Conservation (phyloP, 305 asterid species). For the Ilex paraguariensis region DNA sequence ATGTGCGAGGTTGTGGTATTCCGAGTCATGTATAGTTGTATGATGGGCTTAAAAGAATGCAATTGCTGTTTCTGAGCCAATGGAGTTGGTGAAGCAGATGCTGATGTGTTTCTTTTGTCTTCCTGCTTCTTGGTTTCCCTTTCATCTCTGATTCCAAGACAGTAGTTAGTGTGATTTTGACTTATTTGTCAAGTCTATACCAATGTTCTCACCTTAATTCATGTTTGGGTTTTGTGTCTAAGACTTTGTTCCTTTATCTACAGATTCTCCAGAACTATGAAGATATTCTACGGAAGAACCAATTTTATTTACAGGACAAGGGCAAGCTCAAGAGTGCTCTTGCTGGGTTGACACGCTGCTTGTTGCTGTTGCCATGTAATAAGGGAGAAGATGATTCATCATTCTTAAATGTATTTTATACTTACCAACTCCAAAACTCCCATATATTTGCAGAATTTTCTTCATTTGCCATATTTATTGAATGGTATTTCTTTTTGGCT, state of each 20-base stretch:
- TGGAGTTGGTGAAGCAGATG: constrained; percentile 3
- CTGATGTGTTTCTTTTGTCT: background rate
- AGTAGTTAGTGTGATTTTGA: constrained; percentile 9
- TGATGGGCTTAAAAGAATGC: constrained; percentile 3
- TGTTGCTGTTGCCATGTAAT: constrained; percentile 61
- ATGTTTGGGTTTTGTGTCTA: constrained; percentile 8
- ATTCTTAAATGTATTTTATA: constrained; percentile 42
- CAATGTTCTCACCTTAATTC: background rate
- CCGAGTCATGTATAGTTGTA: background rate
- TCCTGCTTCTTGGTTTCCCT: background rate
- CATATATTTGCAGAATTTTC: too few species aligned
- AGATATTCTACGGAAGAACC: constrained; percentile 65
- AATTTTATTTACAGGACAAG: constrained; percentile 66
- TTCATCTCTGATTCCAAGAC: constrained; percentile 2
- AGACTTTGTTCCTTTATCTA: constrained; percentile 13
- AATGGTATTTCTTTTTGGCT: background rate
- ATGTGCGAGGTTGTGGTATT: too few species aligned
- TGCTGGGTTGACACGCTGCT: constrained; percentile 74
- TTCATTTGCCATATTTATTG: background rate
- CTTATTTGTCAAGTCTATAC: background rate
- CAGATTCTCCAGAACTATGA: constrained; percentile 78
- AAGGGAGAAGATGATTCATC: constrained; percentile 40
- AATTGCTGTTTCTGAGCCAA: constrained; percentile 3
- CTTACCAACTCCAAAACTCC: too few species aligned
- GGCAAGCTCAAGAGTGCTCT: constrained; percentile 68